Conservation (phyloP, 345 rosid species). For the Eucalyptus globulus region DNA sequence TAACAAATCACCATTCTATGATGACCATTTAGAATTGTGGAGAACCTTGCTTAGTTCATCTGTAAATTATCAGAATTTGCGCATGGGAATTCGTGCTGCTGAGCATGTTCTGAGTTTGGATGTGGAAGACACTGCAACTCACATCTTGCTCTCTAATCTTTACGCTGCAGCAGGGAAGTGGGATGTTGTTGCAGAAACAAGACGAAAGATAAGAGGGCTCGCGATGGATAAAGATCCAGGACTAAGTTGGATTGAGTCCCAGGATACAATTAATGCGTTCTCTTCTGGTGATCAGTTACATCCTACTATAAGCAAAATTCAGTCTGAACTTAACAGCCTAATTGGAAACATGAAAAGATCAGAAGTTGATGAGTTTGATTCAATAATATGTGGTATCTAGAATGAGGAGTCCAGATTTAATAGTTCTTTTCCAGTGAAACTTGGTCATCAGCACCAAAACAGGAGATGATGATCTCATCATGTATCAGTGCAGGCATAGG, state of each 20-base stretch:
- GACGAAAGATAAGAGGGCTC: constrained; percentile 53
- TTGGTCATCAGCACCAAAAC: not conserved
- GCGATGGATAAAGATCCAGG: constrained; percentile 56
- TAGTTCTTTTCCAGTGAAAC: not conserved
- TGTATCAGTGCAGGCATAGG: not conserved
- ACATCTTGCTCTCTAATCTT: constrained; percentile 58
- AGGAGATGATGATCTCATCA: not conserved
- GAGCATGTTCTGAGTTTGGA: constrained; percentile 40
- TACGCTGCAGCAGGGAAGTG: constrained; percentile 61
- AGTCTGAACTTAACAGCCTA: constrained; percentile 29
- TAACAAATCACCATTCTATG: constrained; percentile 13
- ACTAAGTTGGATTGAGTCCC: constrained; percentile 71
- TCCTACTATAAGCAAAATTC: constrained; percentile 15
- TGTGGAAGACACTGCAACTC: constrained; percentile 50
- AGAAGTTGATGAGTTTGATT: constrained; percentile 5
- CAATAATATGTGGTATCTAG: not conserved
- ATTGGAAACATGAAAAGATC: constrained; percentile 33
- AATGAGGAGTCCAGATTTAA: not conserved
- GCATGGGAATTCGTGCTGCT: constrained; percentile 49
- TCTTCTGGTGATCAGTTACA: constrained; percentile 55
- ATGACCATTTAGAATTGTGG: constrained; percentile 52
- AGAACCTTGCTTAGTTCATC: constrained; percentile 72
- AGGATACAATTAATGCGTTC: constrained; percentile 34
- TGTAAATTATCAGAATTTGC: constrained; percentile 35
- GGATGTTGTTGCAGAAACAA: constrained; percentile 49